Evolutionary conservation across 352 stramenopile genomes (phyloP), one percentile per base, ranked within the genome.

Genomic region (Blastocystis sp.): DNA sequence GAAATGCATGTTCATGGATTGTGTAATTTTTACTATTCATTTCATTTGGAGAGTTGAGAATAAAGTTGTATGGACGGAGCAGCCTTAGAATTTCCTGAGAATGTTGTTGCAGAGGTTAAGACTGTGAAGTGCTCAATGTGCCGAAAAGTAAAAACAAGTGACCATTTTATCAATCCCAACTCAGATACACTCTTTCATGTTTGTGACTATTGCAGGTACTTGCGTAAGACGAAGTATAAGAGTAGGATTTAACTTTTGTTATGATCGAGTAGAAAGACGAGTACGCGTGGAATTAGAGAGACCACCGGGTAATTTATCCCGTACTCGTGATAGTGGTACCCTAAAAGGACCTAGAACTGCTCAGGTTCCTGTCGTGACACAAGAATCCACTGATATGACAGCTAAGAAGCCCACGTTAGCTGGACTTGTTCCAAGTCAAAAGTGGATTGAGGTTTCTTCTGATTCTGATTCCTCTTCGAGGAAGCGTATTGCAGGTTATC

Each of bases 101-200:
- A 84, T 53, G n/a, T 37, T 51, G 48, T 33, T 30, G 27, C 73
- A 15, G 73, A 68, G 51, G 73, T 84, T 42, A 84, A 84, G 48
- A 66, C 73, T 62, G 73, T 84, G 40, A 84, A 84, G 27, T 84
- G 73, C 30, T 84, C 73, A 19, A 84, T 84, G 73, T 84, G 73
- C 40, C 42, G 73, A 53, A 84, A 84, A 53, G 73, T 84, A 13
- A 84, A 84, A 66, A 69, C 73, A 27, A 64, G 73, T 22, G 73
- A 84, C 35, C 73, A 84, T 84, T 84, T 84, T 66, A 64, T 84
- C 22, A 84, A 84, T 44, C 73, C 73, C 7, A 84, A 84, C 53
- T 84, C 73, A 24, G 54, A 66, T 33, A 40, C 54, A 19, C 33
- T 84, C 0, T 84, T 69, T 44, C 73, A 84, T 56, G 73, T 84